Evolutionary conservation across 2,329 filamentous ascomycete species (phyloP), one percentile per base, ranked within the genome.

Genomic region (Monilinia vaccinii-corymbosi): DNA sequence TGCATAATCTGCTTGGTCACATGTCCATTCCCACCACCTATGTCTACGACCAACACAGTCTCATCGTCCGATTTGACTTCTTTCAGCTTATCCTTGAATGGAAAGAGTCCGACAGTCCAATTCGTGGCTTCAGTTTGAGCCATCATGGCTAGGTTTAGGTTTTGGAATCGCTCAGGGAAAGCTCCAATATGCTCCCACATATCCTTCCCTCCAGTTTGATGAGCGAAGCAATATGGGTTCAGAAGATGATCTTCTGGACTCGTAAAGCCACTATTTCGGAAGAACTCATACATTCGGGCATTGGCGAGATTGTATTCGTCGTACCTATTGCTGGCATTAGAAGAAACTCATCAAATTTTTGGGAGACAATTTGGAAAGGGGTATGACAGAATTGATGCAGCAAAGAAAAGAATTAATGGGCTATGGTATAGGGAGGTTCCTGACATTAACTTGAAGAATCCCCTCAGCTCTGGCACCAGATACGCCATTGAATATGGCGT

Each of bases 21-120:
- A n/a, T 77, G 73, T 0, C 76, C 76, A 10, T 69, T 67, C 1
- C 72, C 73, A 44, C 76, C 75, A 11, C 75, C 75, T 13, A 78
- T 67, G 61, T 78, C 74, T 2, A 78, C 74, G 49, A 76, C 38
- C 51, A 68, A 47, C 9, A 71, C 69, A 31, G 63, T 68, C 16
- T 65, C 63, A 34, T 69, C 61, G n/a, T 55, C 62, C 4, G 63
- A 65, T 36, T 65, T 53, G 4, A 67, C 18, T 50, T 61, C 60
- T 16, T 49, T 62, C 9, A 68, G 40, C 40, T 62, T 52, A 28
- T 67, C 61, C n/a, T 58, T 56, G 55, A 68, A 70, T 21, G 68
- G 68, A 47, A 67, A 69, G 21, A 68, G 28, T 23, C 45, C 53
- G 34, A 62, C 49, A 1, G 64, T 52, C 44, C 52, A 61, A 8